These are phyloP conservation scores for Hymenoscyphus linearis DNA, from an alignment of 2,329 filamentous ascomycete species.

Conservation along the genomic window DNA sequence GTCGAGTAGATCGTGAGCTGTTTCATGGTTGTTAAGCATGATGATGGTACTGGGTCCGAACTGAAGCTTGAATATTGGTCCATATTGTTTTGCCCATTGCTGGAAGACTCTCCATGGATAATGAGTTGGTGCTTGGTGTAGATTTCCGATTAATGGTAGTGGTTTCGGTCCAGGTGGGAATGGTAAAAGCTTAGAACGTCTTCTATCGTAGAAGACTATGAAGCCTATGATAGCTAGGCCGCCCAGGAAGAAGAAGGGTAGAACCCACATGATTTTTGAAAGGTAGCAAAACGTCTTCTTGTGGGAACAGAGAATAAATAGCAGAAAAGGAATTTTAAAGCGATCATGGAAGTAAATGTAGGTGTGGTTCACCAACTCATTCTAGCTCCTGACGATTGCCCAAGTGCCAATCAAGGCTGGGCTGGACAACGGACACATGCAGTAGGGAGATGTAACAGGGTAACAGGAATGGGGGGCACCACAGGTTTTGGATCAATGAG, in stretches of 20 bases:
- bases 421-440: background rate
- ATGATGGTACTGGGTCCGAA: constrained; percentile 9
- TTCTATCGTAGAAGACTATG: background rate
- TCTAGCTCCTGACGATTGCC: background rate
- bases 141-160: constrained; percentile 5
- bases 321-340: background rate
- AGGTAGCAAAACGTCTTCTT: background rate
- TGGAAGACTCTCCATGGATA: constrained; percentile 11
- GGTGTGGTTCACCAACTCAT: background rate
- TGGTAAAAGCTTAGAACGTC: background rate
- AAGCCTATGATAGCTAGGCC: background rate
- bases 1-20: constrained; percentile 10
- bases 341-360: background rate
- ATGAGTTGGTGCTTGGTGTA: constrained; percentile 4
- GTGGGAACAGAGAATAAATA: background rate
- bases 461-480: background rate
- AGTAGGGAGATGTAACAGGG: background rate
- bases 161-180: constrained; percentile 8
- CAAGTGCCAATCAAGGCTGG: background rate
- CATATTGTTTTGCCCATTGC: constrained; percentile 10
- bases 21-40: constrained; percentile 8
- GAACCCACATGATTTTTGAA: constrained; percentile 2
- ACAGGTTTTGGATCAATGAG: background rate
- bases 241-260: constrained; percentile 1
- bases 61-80: constrained; percentile 10